Evolutionary conservation across 305 asterid genomes (phyloP).

Genomic region (Solanum hybrid): DNA sequence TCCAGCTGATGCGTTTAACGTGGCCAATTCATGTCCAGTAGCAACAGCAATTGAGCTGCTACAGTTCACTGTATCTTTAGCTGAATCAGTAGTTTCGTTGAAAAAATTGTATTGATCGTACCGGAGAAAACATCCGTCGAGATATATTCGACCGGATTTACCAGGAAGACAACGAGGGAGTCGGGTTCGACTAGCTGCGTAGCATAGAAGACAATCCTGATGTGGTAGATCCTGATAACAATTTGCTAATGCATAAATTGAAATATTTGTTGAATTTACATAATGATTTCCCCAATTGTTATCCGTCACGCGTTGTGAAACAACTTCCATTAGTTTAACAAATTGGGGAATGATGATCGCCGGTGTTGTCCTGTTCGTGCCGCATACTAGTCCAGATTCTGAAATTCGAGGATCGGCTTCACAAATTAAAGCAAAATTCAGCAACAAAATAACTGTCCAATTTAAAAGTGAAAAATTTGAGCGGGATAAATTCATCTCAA

Average conservation of each 20-base stretch:
- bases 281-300: slow-evolving; percentile 33
- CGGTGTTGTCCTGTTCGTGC: slow-evolving; percentile 23
- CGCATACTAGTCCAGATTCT: slow-evolving; percentile 56
- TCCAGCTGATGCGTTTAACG: slow-evolving; percentile 22
- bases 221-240: slow-evolving; percentile 50
- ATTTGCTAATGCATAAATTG: slow-evolving; percentile 49
- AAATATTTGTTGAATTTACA: slow-evolving; percentile 9
- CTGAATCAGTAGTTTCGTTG: slow-evolving; percentile 40
- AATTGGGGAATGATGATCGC: background rate
- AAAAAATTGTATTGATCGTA: slow-evolving; percentile 47
- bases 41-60: slow-evolving; percentile 28
- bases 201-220: slow-evolving; percentile 75
- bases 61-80: slow-evolving; percentile 39
- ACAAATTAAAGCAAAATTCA: background rate
- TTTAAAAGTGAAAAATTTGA: slow-evolving; percentile 5
- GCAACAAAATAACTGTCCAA: slow-evolving; percentile 16
- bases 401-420: slow-evolving; percentile 49
- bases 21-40: slow-evolving; percentile 10
- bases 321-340: slow-evolving; percentile 32
- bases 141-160: slow-evolving; percentile 48
- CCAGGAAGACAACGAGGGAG: slow-evolving; percentile 69
- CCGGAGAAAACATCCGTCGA: slow-evolving; percentile 83
- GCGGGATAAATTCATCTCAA: slow-evolving; percentile 21
- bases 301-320: slow-evolving; percentile 42
- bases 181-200: slow-evolving; percentile 62